Conservation (phyloP, 345 rosid species). For the Noccaea bulbosa region DNA sequence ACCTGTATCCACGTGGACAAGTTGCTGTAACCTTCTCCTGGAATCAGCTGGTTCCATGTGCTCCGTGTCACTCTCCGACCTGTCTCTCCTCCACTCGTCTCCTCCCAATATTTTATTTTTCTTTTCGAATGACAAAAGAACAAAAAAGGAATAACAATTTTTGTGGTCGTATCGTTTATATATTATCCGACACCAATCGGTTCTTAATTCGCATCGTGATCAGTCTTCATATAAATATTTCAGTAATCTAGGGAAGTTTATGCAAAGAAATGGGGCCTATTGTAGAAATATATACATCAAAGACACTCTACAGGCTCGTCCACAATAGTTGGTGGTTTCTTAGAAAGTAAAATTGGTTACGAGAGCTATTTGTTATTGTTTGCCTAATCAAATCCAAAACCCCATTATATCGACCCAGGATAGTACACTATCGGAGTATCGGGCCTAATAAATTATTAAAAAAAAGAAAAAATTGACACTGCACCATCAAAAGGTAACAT, state of each 20-base stretch:
- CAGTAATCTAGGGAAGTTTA: not conserved
- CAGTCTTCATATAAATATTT: not conserved
- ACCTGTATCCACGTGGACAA: slow-evolving; percentile 36
- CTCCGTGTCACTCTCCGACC: slow-evolving; percentile 42
- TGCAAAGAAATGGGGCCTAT: not conserved
- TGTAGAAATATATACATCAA: not conserved
- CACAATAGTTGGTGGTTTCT: not conserved
- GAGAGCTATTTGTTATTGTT: too few relatives aligned
- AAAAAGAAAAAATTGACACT: not conserved
- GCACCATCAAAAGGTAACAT: not conserved
- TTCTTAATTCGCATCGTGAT: not conserved
- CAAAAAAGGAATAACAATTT: not conserved
- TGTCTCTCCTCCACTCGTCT: slow-evolving; percentile 32
- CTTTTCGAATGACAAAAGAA: not conserved
- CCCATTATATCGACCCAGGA: not conserved
- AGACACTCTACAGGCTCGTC: not conserved
- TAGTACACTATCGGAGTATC: not conserved
- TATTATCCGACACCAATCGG: not conserved
- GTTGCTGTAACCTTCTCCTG: slow-evolving; percentile 44
- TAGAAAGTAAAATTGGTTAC: not conserved
- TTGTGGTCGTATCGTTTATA: not conserved
- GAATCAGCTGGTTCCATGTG: slow-evolving; percentile 46
- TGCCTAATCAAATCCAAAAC: not conserved
- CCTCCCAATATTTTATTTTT: not conserved
- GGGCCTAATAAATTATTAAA: not conserved